Evolutionary conservation across 164 flowering plant genomes (phyloP).

Genomic region (Vitis riparia): DNA sequence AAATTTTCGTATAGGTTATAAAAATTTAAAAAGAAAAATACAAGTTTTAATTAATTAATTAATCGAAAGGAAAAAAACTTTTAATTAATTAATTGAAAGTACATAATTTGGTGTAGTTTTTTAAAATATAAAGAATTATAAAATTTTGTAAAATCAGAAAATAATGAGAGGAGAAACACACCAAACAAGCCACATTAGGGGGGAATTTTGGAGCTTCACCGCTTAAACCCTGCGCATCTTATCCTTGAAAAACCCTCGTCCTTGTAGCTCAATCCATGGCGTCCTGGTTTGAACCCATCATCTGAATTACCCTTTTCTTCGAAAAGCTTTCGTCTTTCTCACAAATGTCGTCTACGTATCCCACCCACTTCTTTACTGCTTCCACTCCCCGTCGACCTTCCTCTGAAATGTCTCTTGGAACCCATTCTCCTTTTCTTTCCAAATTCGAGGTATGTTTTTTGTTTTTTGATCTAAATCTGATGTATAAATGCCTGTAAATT

Average conservation of each 20-base stretch:
- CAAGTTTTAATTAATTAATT: too few species aligned
- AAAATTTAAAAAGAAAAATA: too few species aligned
- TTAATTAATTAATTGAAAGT: too few species aligned
- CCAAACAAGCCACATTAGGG: too few species aligned
- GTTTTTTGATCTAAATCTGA: background rate
- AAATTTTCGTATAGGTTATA: too few species aligned
- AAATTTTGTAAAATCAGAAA: too few species aligned
- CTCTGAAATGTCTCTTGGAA: slow-evolving; percentile 6
- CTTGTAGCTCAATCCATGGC: slow-evolving; percentile 5
- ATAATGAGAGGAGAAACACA: too few species aligned
- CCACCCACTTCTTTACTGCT: slow-evolving; percentile 20
- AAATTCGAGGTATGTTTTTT: slow-evolving; percentile 24
- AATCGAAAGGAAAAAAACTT: too few species aligned
- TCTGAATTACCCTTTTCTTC: background rate
- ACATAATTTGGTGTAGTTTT: too few species aligned
- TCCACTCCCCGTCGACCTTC: slow-evolving; percentile 12
- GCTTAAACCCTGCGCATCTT: slow-evolving; percentile 15
- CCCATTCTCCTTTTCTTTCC: slow-evolving; percentile 4
- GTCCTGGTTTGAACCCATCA: background rate
- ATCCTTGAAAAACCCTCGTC: background rate
- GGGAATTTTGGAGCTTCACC: background rate
- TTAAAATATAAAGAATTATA: too few species aligned
- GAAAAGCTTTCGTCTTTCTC: background rate
- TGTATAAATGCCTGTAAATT: background rate
- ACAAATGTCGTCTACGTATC: slow-evolving; percentile 12